Base-by-base conservation (phyloP, 768 basidiomycete species). In the Pisolithus albus region DNA sequence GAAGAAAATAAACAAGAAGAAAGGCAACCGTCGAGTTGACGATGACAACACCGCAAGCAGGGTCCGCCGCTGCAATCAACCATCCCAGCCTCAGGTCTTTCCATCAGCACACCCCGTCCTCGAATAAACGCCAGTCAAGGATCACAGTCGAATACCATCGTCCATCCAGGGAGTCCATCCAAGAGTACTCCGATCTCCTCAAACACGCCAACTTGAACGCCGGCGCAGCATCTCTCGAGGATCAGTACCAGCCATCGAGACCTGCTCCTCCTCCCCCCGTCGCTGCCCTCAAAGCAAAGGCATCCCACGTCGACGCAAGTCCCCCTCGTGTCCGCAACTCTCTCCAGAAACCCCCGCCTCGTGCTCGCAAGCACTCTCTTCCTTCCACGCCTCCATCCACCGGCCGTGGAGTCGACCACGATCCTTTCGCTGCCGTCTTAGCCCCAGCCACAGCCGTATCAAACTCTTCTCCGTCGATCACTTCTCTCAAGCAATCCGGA, bases 91-190 rank as follows among this genome's bases (percentile, higher is more conserved):
- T 26, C 26, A 26, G 73, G 59, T 66, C 69, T 48, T 66, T 67
- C 53, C 72, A 74, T 58, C 70, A 74, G 51, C 70, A 71, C 56
- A 59, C 61, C 18, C 53, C 64, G 36, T 62, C 57, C 5, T 49
- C 45, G 10, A 44, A 16, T n/a, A 62, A 56, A 49, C 70, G 68
- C 50, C 70, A 71, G 62, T 83, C 82, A 24, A 84, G 79, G 73
- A 82, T 79, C 50, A 83, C 85, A 15, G 75, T 91, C 65, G 85
- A 90, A 62, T 84, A 87, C 65, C 82, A 86, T 70, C 74, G 83
- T 16, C 86, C 86, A 2, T 84, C 83, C 10, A 72, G 86, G 41
- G 80, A 86, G 65, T 85, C 83, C 57, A 83, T 88, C 54, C 84
- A 85, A 56, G 86, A 89, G 57, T 88, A 88, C 67, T 77, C 82